Conservation (phyloP, 2,329 filamentous ascomycete genomes). For the Gremmenia infestans region DNA sequence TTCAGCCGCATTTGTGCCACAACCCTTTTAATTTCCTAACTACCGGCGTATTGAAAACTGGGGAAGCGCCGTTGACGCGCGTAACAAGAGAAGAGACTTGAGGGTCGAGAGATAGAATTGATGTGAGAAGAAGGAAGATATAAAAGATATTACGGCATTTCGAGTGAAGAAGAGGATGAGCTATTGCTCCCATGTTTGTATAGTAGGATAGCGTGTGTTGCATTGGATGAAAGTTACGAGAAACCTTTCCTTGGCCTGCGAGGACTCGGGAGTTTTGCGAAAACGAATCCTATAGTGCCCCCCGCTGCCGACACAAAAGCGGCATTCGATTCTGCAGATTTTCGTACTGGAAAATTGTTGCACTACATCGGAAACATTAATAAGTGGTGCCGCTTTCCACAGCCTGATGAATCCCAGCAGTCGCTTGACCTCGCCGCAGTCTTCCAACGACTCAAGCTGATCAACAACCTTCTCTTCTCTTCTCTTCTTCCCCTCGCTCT, state of each 20-base stretch:
- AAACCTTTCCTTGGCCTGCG: no score
- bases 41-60: neutral
- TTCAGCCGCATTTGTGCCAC: neutral
- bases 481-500: slow-evolving; percentile 3
- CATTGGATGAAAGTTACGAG: neutral
- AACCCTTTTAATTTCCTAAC: neutral
- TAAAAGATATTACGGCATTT: no score
- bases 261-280: neutral
- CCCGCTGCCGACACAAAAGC: no score
- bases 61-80: neutral
- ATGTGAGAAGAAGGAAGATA: neutral
- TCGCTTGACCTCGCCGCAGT: neutral
- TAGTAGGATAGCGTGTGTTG: neutral
- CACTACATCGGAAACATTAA: neutral
- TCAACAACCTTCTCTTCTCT: neutral
- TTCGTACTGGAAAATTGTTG: no score
- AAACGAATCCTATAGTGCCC: neutral
- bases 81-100: neutral
- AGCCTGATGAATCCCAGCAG: neutral
- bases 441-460: neutral
- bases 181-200: neutral
- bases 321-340: no score
- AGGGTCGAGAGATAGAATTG: neutral
- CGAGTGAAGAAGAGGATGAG: no score
- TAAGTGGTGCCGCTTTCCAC: neutral